Evolutionary conservation across 108 stramenopile genomes (phyloP), one percentile per base, ranked within the genome.

Genomic region (Fragilaria radians): DNA sequence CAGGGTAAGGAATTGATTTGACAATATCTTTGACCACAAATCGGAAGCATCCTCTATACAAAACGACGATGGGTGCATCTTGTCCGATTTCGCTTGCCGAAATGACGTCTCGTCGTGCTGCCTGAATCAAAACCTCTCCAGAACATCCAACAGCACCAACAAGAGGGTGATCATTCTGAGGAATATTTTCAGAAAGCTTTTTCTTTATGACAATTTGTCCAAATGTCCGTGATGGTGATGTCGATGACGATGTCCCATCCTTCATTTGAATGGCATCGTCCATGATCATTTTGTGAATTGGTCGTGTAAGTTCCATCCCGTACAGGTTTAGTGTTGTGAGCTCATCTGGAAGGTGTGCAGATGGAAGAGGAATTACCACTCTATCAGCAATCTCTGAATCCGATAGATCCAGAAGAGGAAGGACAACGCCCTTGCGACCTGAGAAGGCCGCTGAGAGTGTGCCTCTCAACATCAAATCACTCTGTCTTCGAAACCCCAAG

Each of bases 111-210:
- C n/a, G n/a, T n/a, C n/a, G n/a, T 0, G 72, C 63, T 27, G 74
- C 72, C 22, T 63, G 66, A 33, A 86, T 68, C 32, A 90, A 57
- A 52, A 90, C 74, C 51, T 90, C 79, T 25, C 69, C 74, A 0
- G 78, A 74, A 58, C 89, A 91, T 23, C 89, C 89, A 71, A 91
- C 80, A 7, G 83, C 81, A 14, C 89, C 89, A 22, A 81, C 68
- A 50, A 83, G 66, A 18, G 60, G 47, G 31, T 66, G 61, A 33
- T 52, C 52, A 42, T 69, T 46, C n/a, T 1, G 17, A 45, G 30
- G 22, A 61, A 18, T 51, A 5, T 49, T 25, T 21, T 49, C 46
- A n/a, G n/a, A n/a, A n/a, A n/a, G n/a, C n/a, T n/a, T n/a, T n/a
- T n/a, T n/a, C 23, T 71, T 84, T 63, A 56, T 77, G 2, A 82